A percentile compares a stretch with the other conserved stretches of the same genome.
These are phyloP conservation scores for Cytospora chrysosperma DNA, from an alignment of 2,329 filamentous ascomycete species.

Conservation along the genomic window DNA sequence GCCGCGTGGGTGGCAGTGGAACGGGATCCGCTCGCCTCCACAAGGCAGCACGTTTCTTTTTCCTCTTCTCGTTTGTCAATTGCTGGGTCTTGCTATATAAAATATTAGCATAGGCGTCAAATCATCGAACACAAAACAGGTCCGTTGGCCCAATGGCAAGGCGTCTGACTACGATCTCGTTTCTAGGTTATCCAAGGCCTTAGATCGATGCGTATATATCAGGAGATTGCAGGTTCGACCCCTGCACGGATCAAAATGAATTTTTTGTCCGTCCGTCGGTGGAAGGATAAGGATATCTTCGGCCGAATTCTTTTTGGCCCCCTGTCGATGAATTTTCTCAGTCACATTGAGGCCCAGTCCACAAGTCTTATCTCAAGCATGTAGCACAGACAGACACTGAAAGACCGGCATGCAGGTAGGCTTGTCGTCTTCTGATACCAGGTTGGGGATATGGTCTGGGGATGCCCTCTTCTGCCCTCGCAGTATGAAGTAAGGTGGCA, in stretches of 20 bases:
- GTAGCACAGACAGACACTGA: too few species aligned
- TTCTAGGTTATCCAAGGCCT: too few species aligned
- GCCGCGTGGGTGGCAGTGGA: neutral
- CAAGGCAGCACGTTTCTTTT: neutral
- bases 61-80: neutral
- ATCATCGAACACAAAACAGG: neutral
- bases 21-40: too few species aligned
- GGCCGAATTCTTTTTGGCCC: neutral
- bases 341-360: too few species aligned
- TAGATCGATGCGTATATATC: too few species aligned
- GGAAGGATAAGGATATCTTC: neutral
- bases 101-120: too few species aligned
- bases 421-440: too few species aligned
- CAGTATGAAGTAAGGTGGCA: too few species aligned
- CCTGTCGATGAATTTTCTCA: neutral
- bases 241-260: slow-evolving; percentile 33
- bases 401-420: too few species aligned
- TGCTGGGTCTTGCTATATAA: neutral
- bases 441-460: neutral
- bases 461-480: neutral
- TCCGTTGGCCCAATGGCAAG: slow-evolving; percentile 35
- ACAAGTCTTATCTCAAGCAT: too few species aligned
- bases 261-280: slow-evolving; percentile 2
- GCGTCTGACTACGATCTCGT: slow-evolving; percentile 40
- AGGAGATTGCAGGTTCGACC: slow-evolving; percentile 40